These are phyloP conservation scores for Colletotrichum cuscutae DNA, from an alignment of 2,329 filamentous ascomycete species.

Conservation along the genomic window DNA sequence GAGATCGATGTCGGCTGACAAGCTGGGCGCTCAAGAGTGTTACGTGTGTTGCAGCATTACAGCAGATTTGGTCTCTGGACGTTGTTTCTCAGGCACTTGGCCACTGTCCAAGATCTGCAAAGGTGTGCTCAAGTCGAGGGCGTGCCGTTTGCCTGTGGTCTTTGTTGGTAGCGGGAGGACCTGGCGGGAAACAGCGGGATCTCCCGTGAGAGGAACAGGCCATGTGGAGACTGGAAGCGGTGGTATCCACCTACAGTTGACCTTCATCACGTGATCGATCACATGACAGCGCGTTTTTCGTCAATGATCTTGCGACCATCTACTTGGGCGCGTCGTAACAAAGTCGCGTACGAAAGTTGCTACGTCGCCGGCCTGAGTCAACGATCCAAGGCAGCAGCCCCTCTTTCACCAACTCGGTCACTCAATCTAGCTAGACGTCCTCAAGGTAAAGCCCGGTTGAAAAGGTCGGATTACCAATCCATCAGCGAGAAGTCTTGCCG, in stretches of 20 bases:
- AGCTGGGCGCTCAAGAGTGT: slow-evolving; percentile 4
- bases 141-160: not conserved
- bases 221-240: not conserved
- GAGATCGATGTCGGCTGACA: slow-evolving; percentile 19
- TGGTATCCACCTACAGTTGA: not conserved
- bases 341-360: not conserved
- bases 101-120: not conserved
- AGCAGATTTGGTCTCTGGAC: not conserved
- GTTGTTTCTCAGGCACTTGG: not conserved
- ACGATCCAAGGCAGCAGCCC: slow-evolving; percentile 17
- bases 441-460: not conserved
- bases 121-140: not conserved
- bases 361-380: slow-evolving; percentile 18
- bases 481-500: slow-evolving; percentile 9
- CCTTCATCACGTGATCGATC: not conserved
- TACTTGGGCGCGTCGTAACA: not conserved
- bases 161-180: slow-evolving; percentile 12
- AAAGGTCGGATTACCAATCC: slow-evolving; percentile 6
- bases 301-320: not conserved
- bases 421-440: not conserved
- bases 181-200: slow-evolving; percentile 27
- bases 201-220: slow-evolving; percentile 1
- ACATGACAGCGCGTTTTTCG: slow-evolving; percentile 9
- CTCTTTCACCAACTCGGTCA: not conserved
- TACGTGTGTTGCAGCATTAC: not conserved